Base-by-base conservation (phyloP, 129 eudicot genomes). In the Flaveria sonorensis region DNA sequence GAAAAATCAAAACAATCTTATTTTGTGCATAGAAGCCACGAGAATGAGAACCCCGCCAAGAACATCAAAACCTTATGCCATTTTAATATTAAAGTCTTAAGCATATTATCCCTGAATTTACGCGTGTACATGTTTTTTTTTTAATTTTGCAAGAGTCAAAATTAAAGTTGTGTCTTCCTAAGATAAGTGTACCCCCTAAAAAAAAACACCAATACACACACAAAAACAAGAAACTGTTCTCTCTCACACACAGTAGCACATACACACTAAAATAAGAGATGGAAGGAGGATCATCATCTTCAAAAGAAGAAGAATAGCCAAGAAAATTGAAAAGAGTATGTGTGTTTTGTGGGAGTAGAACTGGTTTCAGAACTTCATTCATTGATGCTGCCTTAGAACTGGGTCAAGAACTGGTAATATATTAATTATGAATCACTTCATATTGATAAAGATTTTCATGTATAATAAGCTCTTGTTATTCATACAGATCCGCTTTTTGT, bases 301-400 rank as follows among this genome's bases (percentile, higher is more conserved):
- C 74, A 42, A 75, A 56, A 10, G 28, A 43, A 47, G 74, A 74
- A 24, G 76, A 77, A 81, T 79, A 21, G 64, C 3, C 53, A 66
- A 79, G 81, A 67, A 83, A 47, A 36, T 77, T 90, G 55, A 88
- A 82, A 73, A 90, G 88, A 53, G 84, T 86, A 6, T 90, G 92
- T 75, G 96, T 90, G 15, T 90, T 87, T 62, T 90, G 96, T 80
- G 96, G 92, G 39, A 90, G 96, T 80, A 88, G 85, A 83, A 69
- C 81, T 69, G 96, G 96, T 60, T 76, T 83, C 72, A 85, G 39
- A 67, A 69, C 92, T 61, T 83, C 88, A 47, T 90, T 85, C 72
- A 67, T 71, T 74, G 83, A 88, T 81, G 92, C 92, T 32, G 90
- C 96, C 71, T 66, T 87, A 64, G 77, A 85, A 74, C 87, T 90